Evolutionary conservation across 2,329 filamentous ascomycete species (phyloP).

Genomic region (Colletotrichum plurivorum): DNA sequence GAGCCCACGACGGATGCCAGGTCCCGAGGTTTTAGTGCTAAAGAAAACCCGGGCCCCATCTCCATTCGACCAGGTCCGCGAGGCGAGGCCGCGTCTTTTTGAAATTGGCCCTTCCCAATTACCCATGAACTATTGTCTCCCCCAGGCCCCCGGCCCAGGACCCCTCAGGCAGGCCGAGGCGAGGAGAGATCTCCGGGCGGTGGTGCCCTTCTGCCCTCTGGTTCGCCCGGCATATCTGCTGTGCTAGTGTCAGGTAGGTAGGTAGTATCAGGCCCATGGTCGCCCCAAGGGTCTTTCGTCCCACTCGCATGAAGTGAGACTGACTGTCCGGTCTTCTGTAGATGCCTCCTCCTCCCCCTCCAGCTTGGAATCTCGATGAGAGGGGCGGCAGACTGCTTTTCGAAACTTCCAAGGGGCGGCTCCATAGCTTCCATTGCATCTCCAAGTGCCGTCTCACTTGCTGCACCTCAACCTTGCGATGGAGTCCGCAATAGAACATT

Average conservation of each 20-base stretch:
- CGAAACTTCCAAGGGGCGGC: slow-evolving; percentile 19
- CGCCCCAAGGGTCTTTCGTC: not conserved
- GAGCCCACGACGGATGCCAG: not conserved
- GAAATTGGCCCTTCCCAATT: not conserved
- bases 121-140: not conserved
- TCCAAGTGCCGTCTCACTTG: slow-evolving; percentile 25
- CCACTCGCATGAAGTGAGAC: too few relatives aligned
- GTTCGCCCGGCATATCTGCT: slow-evolving; percentile 10
- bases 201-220: not conserved
- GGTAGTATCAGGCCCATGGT: too few relatives aligned
- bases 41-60: not conserved
- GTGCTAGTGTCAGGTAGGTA: not conserved
- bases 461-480: slow-evolving; percentile 10
- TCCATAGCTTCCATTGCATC: slow-evolving; percentile 39
- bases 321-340: too few relatives aligned
- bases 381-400: slow-evolving; percentile 1
- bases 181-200: slow-evolving; percentile 9
- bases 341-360: too few relatives aligned
- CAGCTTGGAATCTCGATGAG: slow-evolving; percentile 3
- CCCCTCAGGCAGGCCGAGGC: slow-evolving; percentile 2
- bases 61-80: not conserved
- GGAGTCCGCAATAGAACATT: slow-evolving; percentile 12
- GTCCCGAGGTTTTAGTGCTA: not conserved
- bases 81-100: not conserved
- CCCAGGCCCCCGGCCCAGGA: not conserved